These are phyloP conservation scores for Aristolochia californica DNA, from an alignment of 164 flowering plant species.

Conservation along the genomic window DNA sequence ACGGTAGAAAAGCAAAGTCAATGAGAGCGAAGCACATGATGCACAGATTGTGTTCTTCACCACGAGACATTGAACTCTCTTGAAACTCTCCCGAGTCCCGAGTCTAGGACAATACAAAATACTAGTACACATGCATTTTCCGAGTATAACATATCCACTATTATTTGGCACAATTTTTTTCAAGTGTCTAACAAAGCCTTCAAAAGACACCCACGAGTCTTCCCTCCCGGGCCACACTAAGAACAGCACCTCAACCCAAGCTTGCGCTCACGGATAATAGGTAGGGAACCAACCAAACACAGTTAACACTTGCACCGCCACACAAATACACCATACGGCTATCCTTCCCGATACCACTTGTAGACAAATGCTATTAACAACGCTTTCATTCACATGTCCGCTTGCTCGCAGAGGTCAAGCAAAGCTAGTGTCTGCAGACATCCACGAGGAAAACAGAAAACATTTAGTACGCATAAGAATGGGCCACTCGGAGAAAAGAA, in stretches of 20 bases:
- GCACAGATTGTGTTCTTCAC: background rate
- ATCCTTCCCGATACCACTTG: background rate
- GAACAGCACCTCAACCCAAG: constrained; percentile 5
- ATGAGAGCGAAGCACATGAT: no score
- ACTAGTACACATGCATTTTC: background rate
- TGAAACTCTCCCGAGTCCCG: background rate
- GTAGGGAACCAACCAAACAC: background rate
- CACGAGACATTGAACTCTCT: background rate
- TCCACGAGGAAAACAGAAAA: background rate
- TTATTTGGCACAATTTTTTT: background rate
- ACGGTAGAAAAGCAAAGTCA: no score
- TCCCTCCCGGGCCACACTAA: no score
- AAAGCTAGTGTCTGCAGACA: constrained; percentile 9
- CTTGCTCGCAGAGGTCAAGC: constrained; percentile 11
- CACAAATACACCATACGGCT: background rate
- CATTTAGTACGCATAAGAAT: no score
- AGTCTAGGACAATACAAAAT: background rate
- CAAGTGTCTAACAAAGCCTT: background rate
- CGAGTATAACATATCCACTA: no score
- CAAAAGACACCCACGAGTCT: constrained; percentile 3
- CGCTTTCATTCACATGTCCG: background rate
- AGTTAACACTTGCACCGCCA: background rate
- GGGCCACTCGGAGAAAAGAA: no score
- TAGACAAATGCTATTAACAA: background rate
- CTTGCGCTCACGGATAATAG: constrained; percentile 5